phyloP scores from a whole-genome alignment of 2,329 filamentous ascomycete species.

The Diplocarpon mali region DNA sequence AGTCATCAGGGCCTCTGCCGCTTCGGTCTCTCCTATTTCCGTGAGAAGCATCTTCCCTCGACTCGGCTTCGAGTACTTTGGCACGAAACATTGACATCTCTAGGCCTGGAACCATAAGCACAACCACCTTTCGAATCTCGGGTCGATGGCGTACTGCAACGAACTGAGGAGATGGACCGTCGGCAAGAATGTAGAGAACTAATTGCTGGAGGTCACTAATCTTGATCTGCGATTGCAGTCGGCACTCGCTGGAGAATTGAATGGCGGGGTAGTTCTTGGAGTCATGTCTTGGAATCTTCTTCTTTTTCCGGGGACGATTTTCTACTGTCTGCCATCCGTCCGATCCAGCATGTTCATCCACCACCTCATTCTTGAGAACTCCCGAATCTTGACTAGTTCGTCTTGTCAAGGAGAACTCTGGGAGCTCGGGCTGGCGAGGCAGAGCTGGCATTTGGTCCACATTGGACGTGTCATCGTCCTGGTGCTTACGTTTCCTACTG shows the following conservation, averaged over 20 bases:
- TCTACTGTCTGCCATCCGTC: slow-evolving; percentile 43
- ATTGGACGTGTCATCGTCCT: slow-evolving; percentile 16
- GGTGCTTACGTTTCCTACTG: slow-evolving; percentile 25
- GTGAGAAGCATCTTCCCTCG: slow-evolving; percentile 1
- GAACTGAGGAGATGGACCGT: slow-evolving; percentile 55
- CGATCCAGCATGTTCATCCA: slow-evolving; percentile 4
- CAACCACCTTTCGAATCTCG: slow-evolving; percentile 67
- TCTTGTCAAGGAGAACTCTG: slow-evolving; percentile 27
- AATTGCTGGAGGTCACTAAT: slow-evolving; percentile 52
- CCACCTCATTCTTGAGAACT: slow-evolving; percentile 1
- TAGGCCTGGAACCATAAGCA: slow-evolving; percentile 83
- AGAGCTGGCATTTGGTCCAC: slow-evolving; percentile 17
- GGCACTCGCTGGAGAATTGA: slow-evolving; percentile 39
- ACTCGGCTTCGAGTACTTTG: neutral
- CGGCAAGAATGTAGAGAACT: slow-evolving; percentile 55
- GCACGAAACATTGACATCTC: slow-evolving; percentile 72
- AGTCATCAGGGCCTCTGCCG: slow-evolving; percentile 44
- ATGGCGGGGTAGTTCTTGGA: slow-evolving; percentile 49
- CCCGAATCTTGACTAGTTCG: slow-evolving; percentile 12
- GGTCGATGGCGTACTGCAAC: slow-evolving; percentile 50
- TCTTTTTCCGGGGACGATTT: slow-evolving; percentile 45
- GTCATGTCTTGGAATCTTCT: slow-evolving; percentile 47
- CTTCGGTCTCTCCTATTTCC: slow-evolving; percentile 10
- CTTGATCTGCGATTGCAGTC: slow-evolving; percentile 50
- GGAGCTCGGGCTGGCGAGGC: slow-evolving; percentile 23